Evolutionary conservation across 768 basidiomycete genomes (phyloP).

Genomic region (Mycena sanguinolenta): DNA sequence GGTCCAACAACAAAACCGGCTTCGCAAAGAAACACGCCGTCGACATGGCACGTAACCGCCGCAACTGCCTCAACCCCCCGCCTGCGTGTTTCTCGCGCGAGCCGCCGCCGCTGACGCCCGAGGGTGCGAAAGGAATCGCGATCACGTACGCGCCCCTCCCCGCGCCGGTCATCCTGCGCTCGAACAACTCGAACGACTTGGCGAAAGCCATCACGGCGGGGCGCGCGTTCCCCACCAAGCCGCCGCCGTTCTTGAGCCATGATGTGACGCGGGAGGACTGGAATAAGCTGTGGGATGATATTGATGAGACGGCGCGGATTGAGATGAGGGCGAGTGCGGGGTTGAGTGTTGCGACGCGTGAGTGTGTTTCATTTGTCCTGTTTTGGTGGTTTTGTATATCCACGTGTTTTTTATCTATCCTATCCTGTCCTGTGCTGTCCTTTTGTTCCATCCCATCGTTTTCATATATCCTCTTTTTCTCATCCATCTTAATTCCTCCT

Average conservation of each 20-base stretch:
- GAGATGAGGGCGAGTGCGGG: slow-evolving; percentile 34
- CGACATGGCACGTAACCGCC: slow-evolving; percentile 30
- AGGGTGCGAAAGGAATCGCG: slow-evolving; percentile 18
- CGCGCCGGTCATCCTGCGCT: slow-evolving; percentile 27
- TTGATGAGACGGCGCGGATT: slow-evolving; percentile 34
- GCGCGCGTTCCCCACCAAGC: slow-evolving; percentile 27
- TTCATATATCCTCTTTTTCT: no score
- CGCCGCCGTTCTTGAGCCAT: slow-evolving; percentile 21
- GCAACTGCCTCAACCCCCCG: slow-evolving; percentile 30
- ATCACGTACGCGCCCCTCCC: slow-evolving; percentile 27
- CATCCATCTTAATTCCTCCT: no score
- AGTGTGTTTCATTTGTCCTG: no score
- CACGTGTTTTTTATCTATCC: slow-evolving; percentile 5
- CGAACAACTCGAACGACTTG: slow-evolving; percentile 29
- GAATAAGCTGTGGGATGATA: slow-evolving; percentile 33
- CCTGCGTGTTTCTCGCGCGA: slow-evolving; percentile 28
- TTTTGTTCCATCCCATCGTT: no score
- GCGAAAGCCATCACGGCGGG: slow-evolving; percentile 30
- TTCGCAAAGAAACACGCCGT: slow-evolving; percentile 33
- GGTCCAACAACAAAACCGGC: slow-evolving; percentile 31
- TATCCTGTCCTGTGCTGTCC: slow-evolving; percentile 1
- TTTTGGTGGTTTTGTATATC: no score
- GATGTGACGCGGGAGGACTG: slow-evolving; percentile 33
- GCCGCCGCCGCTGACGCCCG: slow-evolving; percentile 9
- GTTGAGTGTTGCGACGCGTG: slow-evolving; percentile 33